Evolutionary conservation across 345 rosid species (phyloP), one percentile per base, ranked within the genome.

Genomic region (Rubroshorea leprosula): DNA sequence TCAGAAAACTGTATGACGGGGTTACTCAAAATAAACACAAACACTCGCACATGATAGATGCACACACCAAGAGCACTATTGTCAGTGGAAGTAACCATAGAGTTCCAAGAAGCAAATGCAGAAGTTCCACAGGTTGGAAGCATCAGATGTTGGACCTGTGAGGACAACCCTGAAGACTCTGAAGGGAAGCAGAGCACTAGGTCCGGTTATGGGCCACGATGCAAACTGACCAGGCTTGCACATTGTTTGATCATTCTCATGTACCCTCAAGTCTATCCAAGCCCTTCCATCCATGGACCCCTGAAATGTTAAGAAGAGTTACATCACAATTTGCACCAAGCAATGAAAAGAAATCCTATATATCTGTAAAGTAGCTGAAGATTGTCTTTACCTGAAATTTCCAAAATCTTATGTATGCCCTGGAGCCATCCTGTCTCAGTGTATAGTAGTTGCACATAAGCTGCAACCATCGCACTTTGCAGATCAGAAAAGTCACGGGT

Each of bases 361-460:
- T 4, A 6, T 14, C 9, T 22, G 16, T 14, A 54, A 31, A 23
- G 15, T 12, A 5, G 6, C 23, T 13, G 19, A 21, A 57, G 18
- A 25, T 55, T 29, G 0, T 26, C 39, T 20, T 68, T 72, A 93
- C 99, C 99, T 89, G 96, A 49, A 93, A 67, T 62, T 77, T 90
- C 99, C 99, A 93, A 58, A 52, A 88, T 67, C 97, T 80, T 57
- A 76, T 41, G 71, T 58, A 93, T 48, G 96, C 82, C 72, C 79
- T 78, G 55, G 95, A 89, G 9, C 99, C 97, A 49, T 93, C 99
- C 72, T 83, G 87, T 66, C 97, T 78, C 72, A 90, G 79, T 25
- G 97, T 90, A 63, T 93, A 87, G 67, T 83, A 74, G 74, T 93
- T 93, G 82, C 97, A 93, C 95, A 87, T 85, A n/a, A 93, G 47